A percentile compares a stretch with the other conserved stretches of the same genome.
These are phyloP conservation scores for Phalaenopsis hybrid DNA, from an alignment of 116 monocot species.

Conservation along the genomic window DNA sequence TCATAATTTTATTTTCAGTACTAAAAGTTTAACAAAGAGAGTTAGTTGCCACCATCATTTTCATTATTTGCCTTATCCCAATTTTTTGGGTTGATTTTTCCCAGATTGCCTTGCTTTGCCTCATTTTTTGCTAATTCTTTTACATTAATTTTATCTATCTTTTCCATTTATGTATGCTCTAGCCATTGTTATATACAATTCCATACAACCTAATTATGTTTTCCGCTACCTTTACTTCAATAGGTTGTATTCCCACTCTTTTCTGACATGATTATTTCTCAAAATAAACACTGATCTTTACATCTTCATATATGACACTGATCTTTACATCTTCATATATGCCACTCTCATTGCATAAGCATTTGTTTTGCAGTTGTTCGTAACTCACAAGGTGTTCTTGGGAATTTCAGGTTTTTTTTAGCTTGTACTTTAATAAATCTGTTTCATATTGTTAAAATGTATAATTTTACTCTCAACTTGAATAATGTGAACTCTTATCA, in stretches of 20 bases:
- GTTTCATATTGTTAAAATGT: not conserved
- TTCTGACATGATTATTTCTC: not conserved
- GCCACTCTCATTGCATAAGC: not conserved
- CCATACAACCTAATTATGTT: no score
- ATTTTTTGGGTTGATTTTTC: no score
- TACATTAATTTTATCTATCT: not conserved
- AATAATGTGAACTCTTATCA: not conserved
- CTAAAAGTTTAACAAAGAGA: no score
- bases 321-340: not conserved
- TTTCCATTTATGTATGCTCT: not conserved
- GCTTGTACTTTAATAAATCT: not conserved
- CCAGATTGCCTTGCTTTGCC: no score
- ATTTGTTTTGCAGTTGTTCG: slow-evolving; percentile 57
- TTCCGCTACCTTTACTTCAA: not conserved
- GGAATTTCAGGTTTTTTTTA: slow-evolving; percentile 57
- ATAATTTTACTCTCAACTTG: not conserved
- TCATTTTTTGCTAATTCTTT: not conserved
- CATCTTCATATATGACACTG: not conserved
- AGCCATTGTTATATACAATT: not conserved
- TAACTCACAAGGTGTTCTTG: slow-evolving; percentile 66
- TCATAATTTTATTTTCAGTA: no score
- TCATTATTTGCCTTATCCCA: no score
- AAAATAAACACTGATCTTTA: not conserved
- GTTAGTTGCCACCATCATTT: no score
- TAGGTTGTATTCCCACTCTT: not conserved